Evolutionary conservation across 1,139 yeast genomes (phyloP), one percentile per base, ranked within the genome.

Genomic region (Zygotorulaspora mrakii): DNA sequence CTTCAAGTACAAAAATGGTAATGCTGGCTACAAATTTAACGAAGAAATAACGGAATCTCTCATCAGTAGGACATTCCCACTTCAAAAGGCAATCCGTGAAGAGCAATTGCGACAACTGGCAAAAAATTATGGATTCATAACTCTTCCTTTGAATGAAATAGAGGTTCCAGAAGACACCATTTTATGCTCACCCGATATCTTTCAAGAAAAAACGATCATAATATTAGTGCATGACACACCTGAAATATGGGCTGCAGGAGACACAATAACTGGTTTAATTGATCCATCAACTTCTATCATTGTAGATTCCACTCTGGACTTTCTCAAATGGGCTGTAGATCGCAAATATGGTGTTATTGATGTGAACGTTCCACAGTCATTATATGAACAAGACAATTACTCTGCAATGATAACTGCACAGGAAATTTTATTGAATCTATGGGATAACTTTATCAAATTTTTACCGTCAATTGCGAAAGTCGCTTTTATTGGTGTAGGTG

Each of bases 191-290:
- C 83, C 88, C 4, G 76, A 79, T 47, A 74, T 89, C 17, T 80
- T 80, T 59, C 72, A 76, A 9, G 69, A 79, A 33, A 73, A 77
- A 14, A 76, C 83, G 5, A 64, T 89, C 6, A 68, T 88, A 11
- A 69, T 91, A 11, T 65, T 86, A 6, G 77, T 89, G 10, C 97
- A 89, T 61, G 97, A 89, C 55, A 88, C 97, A 2, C 89, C 96
- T 2, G 94, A 88, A 47, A 73, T 91, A 5, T 88, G 96, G 95
- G 95, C 95, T 1, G 78, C 82, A 48, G 68, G 82, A 21, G 88
- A 88, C 58, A 88, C 95, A 0, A 66, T 82, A 5, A 76, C 83
- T 17, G 97, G 97, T 7, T 71, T 75, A 31, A 76, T 89, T 32
- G 88, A 84, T 47, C 73, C 89, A 11, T 74, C 77, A 38, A 76